Base-by-base conservation (phyloP, 2,329 filamentous ascomycete species). In the Colletotrichum agaves region DNA sequence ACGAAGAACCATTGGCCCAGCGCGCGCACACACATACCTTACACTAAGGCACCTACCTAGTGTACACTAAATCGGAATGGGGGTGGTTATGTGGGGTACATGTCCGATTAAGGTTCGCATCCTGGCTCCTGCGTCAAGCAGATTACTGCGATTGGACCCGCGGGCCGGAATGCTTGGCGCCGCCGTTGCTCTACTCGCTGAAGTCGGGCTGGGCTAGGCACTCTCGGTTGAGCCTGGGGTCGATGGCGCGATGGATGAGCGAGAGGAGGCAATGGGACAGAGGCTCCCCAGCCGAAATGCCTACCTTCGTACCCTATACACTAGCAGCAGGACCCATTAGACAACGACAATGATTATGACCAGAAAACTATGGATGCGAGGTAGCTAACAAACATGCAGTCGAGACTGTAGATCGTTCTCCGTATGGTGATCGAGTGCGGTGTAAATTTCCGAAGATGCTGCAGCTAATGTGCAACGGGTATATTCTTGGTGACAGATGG, bases 121-220 rank as follows among this genome's bases (percentile, higher is more conserved):
- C 66, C 66, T 69, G 55, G 66, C 66, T 61, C 41, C 62, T 67
- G 66, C 61, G 66, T 69, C 66, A 66, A 66, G 66, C 66, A 66
- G 66, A 69, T 69, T 62, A 50, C 56, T 61, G 53, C 55, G 62
- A 61, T 64, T 58, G 53, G 64, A 67, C 52, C 61, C 39, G 61
- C 46, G 61, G 64, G 53, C 53, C 64, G 64, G 60, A 46, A 53
- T 35, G 33, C 64, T 67, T 64, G 60, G 61, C 64, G 60, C 61
- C 64, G 61, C 39, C 60, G 61, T 59, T 17, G 52, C 31, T n/a
- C 53, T 64, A n/a, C 46, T 53, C 35, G n/a, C 43, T 52, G 41
- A 53, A n/a, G 43, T 47, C 61, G 59, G 44, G 31, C 46, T 55
- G 19, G 53, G 61, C 64, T 47, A 58, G 64, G 60, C 52, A 53